Evolutionary conservation across 2,329 filamentous ascomycete species (phyloP).

Genomic region (Botrytis byssoidea): DNA sequence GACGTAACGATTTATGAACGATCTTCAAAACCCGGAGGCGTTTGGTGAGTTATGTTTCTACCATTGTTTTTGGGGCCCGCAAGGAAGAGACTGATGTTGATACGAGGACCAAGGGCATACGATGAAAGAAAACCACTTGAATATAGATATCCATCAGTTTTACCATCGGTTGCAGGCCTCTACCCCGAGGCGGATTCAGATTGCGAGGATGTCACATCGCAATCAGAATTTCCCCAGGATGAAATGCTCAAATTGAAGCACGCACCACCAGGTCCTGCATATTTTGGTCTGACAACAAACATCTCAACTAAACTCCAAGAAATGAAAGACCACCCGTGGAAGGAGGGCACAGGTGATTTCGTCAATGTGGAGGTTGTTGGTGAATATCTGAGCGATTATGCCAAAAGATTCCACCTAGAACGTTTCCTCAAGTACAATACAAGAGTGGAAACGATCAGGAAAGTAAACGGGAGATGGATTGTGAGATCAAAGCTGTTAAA

Average conservation of each 20-base stretch:
- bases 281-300: conserved; percentile 34
- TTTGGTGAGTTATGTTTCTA: conserved; percentile 43
- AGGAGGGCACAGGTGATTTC: conserved; percentile 31
- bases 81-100: not conserved
- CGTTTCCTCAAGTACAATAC: conserved; percentile 30
- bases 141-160: conserved; percentile 30
- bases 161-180: conserved; percentile 28
- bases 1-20: conserved; percentile 56
- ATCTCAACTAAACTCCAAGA: conserved; percentile 32
- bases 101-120: conserved; percentile 29
- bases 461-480: conserved; percentile 29
- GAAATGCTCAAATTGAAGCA: conserved; percentile 26
- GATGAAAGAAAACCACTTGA: conserved; percentile 31
- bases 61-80: not conserved
- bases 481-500: conserved; percentile 26
- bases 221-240: not conserved
- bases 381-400: conserved; percentile 30
- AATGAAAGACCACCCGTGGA: conserved; percentile 32
- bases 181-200: conserved; percentile 19
- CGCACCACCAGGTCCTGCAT: conserved; percentile 35
- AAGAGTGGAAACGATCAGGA: conserved; percentile 30
- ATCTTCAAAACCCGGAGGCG: conserved; percentile 50
- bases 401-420: conserved; percentile 27
- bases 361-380: conserved; percentile 31
- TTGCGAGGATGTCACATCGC: not conserved